phyloP scores from a whole-genome alignment of 345 rosid genomes.

The Conringia planisiliqua region DNA sequence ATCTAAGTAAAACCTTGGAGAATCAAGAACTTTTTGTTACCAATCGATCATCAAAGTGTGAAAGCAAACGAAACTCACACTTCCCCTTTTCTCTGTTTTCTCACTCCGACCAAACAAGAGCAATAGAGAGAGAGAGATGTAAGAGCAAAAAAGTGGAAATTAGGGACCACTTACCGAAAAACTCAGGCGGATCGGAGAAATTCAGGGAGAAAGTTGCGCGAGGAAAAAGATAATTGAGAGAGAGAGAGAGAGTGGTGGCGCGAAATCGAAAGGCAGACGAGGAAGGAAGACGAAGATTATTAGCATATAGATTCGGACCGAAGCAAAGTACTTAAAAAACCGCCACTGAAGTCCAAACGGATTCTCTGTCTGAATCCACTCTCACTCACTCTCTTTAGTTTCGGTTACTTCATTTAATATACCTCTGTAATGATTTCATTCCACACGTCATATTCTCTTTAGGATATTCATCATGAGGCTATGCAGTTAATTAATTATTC shows the following conservation, averaged over 20 bases:
- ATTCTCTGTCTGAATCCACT: neutral
- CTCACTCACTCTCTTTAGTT: neutral
- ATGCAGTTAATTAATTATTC: neutral
- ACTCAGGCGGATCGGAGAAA: slow-evolving; percentile 25
- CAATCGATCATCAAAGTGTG: neutral
- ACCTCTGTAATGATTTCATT: slow-evolving; percentile 2
- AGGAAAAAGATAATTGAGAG: neutral
- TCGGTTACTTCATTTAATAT: slow-evolving; percentile 10
- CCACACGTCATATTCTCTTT: neutral
- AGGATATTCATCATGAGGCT: neutral
- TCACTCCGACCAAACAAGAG: neutral
- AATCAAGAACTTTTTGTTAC: neutral
- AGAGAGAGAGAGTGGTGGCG: slow-evolving; percentile 16
- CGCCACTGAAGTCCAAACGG: slow-evolving; percentile 23
- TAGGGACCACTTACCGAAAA: slow-evolving; percentile 30
- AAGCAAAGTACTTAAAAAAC: slow-evolving; percentile 9
- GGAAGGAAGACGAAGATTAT: neutral
- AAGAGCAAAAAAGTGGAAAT: neutral
- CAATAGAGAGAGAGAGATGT: slow-evolving; percentile 2
- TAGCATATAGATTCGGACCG: slow-evolving; percentile 4
- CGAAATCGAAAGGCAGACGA: slow-evolving; percentile 18
- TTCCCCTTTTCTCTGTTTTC: slow-evolving; percentile 28
- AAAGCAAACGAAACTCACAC: slow-evolving; percentile 9
- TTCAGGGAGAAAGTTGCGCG: slow-evolving; percentile 7
- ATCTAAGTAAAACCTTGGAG: slow-evolving; percentile 6